These are phyloP conservation scores for Arabis alpina DNA, from an alignment of 345 rosid species.

Conservation along the genomic window DNA sequence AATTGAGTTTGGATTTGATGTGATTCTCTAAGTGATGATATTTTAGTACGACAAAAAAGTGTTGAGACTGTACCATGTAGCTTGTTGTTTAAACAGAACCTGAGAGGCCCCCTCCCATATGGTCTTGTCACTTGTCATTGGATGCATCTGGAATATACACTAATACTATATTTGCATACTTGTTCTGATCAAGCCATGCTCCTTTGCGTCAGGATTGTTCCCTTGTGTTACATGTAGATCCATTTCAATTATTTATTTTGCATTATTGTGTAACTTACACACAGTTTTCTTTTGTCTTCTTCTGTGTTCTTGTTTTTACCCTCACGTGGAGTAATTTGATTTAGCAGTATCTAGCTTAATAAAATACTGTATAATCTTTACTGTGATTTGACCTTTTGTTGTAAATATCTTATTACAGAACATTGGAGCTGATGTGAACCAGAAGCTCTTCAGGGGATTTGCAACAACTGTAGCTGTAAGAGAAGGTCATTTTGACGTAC, in stretches of 20 bases:
- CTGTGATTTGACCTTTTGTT: constrained; percentile 15
- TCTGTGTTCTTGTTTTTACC: constrained; percentile 23
- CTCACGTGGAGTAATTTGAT: constrained; percentile 27
- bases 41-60: constrained; percentile 41
- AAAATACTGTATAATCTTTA: constrained; percentile 3
- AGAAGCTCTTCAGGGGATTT: constrained; percentile 88
- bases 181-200: constrained; percentile 38
- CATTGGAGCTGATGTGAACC: constrained; percentile 92
- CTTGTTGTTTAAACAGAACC: constrained; percentile 39
- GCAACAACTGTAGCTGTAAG: constrained; percentile 93
- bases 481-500: constrained; percentile 80
- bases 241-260: constrained; percentile 36
- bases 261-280: constrained; percentile 36
- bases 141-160: constrained; percentile 31
- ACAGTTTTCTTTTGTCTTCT: constrained; percentile 24
- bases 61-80: constrained; percentile 35
- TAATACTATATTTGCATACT: constrained; percentile 35
- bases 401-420: constrained; percentile 54
- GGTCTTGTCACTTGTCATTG: constrained; percentile 39
- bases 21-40: constrained; percentile 31
- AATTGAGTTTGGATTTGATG: constrained; percentile 40
- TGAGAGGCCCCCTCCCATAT: constrained; percentile 40
- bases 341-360: background rate
- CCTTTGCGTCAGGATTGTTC: constrained; percentile 44
- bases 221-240: constrained; percentile 34